Percentiles rank a stretch among this genome's conserved stretches.
Evolutionary conservation across 2,329 filamentous ascomycete genomes (phyloP).

Genomic region (Plenodomus lindquistii): DNA sequence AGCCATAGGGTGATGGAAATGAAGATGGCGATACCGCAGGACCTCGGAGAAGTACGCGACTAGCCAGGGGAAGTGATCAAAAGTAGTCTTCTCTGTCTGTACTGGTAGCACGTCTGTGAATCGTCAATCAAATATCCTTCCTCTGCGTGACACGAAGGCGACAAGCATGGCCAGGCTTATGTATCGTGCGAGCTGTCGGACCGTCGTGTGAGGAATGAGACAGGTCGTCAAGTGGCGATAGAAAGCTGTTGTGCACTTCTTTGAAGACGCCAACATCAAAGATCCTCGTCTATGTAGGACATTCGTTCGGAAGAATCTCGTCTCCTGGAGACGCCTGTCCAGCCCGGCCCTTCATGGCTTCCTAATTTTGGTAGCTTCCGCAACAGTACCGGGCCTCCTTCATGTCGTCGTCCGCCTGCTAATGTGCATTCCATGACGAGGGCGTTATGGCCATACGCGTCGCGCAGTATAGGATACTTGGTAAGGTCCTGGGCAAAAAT

Average conservation of each 20-base stretch:
- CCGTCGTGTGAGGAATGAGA: no score
- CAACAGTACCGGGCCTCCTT: not conserved
- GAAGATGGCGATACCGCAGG: not conserved
- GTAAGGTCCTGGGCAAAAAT: constrained; percentile 3
- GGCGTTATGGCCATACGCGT: not conserved
- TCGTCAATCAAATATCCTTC: no score
- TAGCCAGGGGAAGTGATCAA: not conserved
- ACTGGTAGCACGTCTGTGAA: no score
- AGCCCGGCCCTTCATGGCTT: not conserved
- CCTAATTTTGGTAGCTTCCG: not conserved
- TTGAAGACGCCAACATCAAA: no score
- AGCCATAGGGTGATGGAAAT: not conserved
- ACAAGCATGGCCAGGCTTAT: no score
- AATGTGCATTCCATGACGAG: not conserved
- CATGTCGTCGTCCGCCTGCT: not conserved
- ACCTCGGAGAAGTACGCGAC: not conserved
- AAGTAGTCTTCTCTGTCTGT: not conserved
- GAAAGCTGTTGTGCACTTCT: no score
- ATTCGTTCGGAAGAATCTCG: no score
- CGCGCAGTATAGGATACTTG: not conserved
- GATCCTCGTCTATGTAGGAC: no score
- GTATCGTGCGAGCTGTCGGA: no score
- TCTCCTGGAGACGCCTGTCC: no score
- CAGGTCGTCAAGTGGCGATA: no score
- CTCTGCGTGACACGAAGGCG: no score